A percentile compares a stretch with the other conserved stretches of the same genome.
Conservation (phyloP, 257 asterid species). For the Eucommia ulmoides region DNA sequence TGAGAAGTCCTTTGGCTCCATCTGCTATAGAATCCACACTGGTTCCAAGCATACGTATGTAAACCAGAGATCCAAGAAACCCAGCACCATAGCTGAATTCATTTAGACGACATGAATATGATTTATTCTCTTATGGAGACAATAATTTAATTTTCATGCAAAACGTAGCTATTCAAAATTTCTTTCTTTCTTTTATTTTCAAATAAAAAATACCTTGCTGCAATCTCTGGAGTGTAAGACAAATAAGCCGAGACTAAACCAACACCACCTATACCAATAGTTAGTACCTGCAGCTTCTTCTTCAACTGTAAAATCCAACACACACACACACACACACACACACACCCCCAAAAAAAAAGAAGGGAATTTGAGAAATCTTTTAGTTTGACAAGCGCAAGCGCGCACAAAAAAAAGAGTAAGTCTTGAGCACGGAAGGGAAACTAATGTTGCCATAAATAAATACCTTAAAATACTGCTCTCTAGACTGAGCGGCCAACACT, state of each 20-base stretch:
- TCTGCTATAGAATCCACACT: slow-evolving; percentile 79
- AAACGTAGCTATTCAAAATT: not conserved
- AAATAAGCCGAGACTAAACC: slow-evolving; percentile 69
- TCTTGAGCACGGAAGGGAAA: not conserved
- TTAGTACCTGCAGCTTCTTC: slow-evolving; percentile 58
- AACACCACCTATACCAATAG: slow-evolving; percentile 69
- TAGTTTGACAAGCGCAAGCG: too few relatives aligned
- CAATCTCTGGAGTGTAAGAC: slow-evolving; percentile 76
- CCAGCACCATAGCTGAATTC: slow-evolving; percentile 73
- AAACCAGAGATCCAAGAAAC: slow-evolving; percentile 68
- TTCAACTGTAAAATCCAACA: slow-evolving; percentile 50
- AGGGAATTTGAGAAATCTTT: not conserved
- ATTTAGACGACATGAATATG: not conserved
- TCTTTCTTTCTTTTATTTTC: not conserved
- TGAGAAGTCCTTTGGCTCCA: slow-evolving; percentile 73
- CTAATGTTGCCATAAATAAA: not conserved
- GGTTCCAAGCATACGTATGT: slow-evolving; percentile 89
- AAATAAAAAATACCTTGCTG: slow-evolving; percentile 37
- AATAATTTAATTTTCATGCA: not conserved
- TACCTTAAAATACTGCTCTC: slow-evolving; percentile 81
- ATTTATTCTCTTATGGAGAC: not conserved
- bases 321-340: too few relatives aligned
- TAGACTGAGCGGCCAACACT: slow-evolving; percentile 73
- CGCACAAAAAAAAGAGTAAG: not conserved
- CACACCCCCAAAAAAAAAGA: slow-evolving; percentile 8